Percentiles rank a stretch among this genome's conserved stretches.
Evolutionary conservation across 2,329 filamentous ascomycete species (phyloP).

Genomic region (Metarhizium album): DNA sequence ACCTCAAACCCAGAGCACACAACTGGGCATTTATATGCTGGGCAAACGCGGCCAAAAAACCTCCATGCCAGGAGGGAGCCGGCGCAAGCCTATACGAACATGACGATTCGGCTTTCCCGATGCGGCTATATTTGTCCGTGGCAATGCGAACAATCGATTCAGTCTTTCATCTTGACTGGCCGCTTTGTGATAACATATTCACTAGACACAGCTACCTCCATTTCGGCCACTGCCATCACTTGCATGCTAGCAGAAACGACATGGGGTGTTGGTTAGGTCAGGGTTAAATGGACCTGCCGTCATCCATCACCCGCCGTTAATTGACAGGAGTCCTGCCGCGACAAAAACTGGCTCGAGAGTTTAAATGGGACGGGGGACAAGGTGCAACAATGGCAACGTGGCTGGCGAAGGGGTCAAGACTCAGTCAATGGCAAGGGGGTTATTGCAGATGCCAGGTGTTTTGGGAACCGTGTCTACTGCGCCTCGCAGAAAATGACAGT

Average conservation of each 20-base stretch:
- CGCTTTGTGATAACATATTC: conserved; percentile 3
- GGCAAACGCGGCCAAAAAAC: background rate
- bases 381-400: background rate
- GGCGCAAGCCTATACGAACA: background rate
- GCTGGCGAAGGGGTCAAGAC: background rate
- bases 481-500: background rate
- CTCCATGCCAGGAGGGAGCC: too few species aligned
- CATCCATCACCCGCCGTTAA: background rate
- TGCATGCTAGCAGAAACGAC: conserved; percentile 1
- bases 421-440: too few species aligned
- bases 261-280: background rate
- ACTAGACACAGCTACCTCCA: conserved; percentile 5
- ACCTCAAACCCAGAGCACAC: background rate
- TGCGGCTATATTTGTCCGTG: background rate
- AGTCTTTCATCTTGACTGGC: conserved; percentile 3
- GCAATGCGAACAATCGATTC: background rate
- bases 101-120: background rate
- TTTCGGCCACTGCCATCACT: conserved; percentile 6
- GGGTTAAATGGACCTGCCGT: background rate
- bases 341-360: background rate
- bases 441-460: background rate
- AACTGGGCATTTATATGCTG: conserved; percentile 2
- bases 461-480: background rate
- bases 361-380: background rate
- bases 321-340: background rate